Base-by-base conservation (phyloP, 2,329 filamentous ascomycete genomes). In the Aspergillus quadricinctus region DNA sequence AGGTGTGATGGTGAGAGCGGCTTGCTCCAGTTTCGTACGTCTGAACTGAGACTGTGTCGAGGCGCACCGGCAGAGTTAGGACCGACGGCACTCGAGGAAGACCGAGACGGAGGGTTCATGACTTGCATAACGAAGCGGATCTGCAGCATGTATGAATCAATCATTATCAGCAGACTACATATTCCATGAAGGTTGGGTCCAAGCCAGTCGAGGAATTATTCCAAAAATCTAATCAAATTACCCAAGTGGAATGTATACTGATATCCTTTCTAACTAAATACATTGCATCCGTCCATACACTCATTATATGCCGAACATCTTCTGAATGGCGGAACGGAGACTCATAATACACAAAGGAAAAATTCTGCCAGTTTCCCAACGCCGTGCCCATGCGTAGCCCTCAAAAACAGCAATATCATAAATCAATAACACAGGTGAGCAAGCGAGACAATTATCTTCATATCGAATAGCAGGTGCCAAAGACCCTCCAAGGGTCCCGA, bases 361-460 rank as follows among this genome's bases (percentile, higher is more conserved):
- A 64, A 43, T 23, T 41, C 58, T 56, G 37, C 64, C 61, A 50
- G 49, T 54, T 54, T 41, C 48, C 57, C 31, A 71, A 72, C 70
- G 68, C 70, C 70, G 63, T 56, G 54, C 62, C 69, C 66, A 72
- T 72, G 70, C 69, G 64, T 67, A 69, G 61, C 65, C 64, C 56
- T 66, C 55, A 55, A 64, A 57, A 66, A 63, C 56, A 58, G 58
- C 62, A 65, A 60, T 66, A 64, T 52, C 50, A 57, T 49, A 56
- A 57, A 61, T 49, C 52, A 55, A 60, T 41, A 46, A 60, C 50
- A 56, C 55, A 62, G 55, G 53, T 62, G 48, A 58, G 52, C 48
- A 53, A 53, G 62, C 57, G 52, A 65, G 50, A 64, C 54, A 64
- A 61, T 65, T 64, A 67, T 68, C 63, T 63, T 66, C 57, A 59